Evolutionary conservation across 1,284 basidiomycete species (phyloP).

Genomic region (Irpex sp.): DNA sequence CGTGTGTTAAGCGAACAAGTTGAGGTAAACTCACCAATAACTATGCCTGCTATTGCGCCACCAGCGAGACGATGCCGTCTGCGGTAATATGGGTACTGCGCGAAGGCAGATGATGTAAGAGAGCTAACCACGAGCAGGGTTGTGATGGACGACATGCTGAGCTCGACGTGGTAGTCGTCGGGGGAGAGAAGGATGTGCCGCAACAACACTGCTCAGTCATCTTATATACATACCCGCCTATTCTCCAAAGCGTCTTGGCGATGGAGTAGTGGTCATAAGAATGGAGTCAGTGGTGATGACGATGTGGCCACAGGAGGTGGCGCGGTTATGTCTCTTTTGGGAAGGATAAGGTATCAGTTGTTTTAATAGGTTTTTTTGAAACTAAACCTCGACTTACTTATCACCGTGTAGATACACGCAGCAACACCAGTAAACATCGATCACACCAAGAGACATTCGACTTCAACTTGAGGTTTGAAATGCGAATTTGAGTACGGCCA

Average conservation of each 20-base stretch:
- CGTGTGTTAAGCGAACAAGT: no score
- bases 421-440: no score
- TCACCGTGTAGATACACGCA: no score
- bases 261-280: background rate
- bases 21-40: conserved; percentile 10
- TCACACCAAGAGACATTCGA: no score
- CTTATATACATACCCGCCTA: background rate
- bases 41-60: conserved; percentile 15
- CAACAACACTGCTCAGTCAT: background rate
- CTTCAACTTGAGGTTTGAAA: no score
- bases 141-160: conserved; percentile 3
- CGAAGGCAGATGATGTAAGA: conserved; percentile 2
- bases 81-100: conserved; percentile 7
- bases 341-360: no score
- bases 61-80: conserved; percentile 5
- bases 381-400: no score
- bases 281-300: background rate
- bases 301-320: background rate
- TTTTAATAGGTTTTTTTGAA: no score
- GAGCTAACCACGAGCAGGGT: background rate
- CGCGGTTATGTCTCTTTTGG: no score
- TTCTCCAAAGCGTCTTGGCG: background rate
- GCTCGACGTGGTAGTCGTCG: background rate
- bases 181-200: background rate
- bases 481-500: background rate